phyloP scores from a whole-genome alignment of 305 asterid genomes.

The Fraxinus sp. region DNA sequence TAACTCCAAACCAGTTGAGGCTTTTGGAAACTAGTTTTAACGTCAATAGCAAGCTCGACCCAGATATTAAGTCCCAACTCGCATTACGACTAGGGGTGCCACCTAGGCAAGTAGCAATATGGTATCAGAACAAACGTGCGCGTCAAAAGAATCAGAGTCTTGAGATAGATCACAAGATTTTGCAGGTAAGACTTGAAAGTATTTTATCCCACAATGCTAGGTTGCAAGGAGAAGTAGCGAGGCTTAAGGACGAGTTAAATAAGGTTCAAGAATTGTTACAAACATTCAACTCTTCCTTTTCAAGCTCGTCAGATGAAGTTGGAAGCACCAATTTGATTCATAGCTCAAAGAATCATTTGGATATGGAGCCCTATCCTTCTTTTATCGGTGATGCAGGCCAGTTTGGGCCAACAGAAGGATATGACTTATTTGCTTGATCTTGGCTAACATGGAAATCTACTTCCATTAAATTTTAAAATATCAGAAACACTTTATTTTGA shows the following conservation, averaged over 20 bases:
- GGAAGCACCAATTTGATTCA: conserved; percentile 14
- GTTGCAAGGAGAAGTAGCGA: conserved; percentile 47
- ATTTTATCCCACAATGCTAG: conserved; percentile 43
- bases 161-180: conserved; percentile 45
- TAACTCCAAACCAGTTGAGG: conserved; percentile 55
- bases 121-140: conserved; percentile 83
- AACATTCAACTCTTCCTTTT: neutral
- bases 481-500: neutral
- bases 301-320: conserved; percentile 28
- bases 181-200: conserved; percentile 44
- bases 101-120: conserved; percentile 68
- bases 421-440: conserved; percentile 12
- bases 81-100: conserved; percentile 63
- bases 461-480: neutral
- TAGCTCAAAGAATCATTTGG: conserved; percentile 18
- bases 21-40: conserved; percentile 56
- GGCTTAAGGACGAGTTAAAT: conserved; percentile 47
- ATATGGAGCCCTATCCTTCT: conserved; percentile 25
- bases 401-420: conserved; percentile 22
- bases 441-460: neutral
- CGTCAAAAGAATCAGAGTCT: conserved; percentile 72
- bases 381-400: conserved; percentile 26
- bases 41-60: conserved; percentile 59
- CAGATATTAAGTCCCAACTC: conserved; percentile 51
- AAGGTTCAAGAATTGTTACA: conserved; percentile 24